Base-by-base conservation (phyloP, 75 land plant species). In the Pinus taeda region DNA sequence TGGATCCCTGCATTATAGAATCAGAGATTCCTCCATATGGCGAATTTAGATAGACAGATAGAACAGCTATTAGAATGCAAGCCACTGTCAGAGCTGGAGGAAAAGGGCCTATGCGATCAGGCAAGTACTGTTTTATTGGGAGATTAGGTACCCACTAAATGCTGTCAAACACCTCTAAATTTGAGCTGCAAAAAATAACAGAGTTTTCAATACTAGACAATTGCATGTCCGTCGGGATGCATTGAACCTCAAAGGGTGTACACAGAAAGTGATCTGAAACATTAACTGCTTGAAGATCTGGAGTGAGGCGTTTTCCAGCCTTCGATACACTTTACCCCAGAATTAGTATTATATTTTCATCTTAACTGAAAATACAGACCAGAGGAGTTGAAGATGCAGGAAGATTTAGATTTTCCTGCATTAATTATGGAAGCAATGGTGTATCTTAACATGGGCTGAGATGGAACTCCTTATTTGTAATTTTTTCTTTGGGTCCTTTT, bases 1-100 rank as follows among this genome's bases (percentile, higher is more conserved):
- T 62, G 64, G 12, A 26, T 22, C 39, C 49, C 18, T 20, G 2
- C 8, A 45, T 18, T 7, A 20, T 39, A 37, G n/a, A 45, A 39
- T 67, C 71, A 67, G 49, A 67, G 37, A 85, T 85, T 85, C 86
- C 87, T 57, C 76, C 87, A 33, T 33, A 33, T 33, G 33, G 33
- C 60, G 14, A 86, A 85, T 84, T 71, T 85, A 63, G 88, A 85
- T 76, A 76, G 88, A 57, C 88, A 85, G 83, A 86, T 84, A 53
- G 87, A 86, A 75, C 87, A 86, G 78, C 83, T 86, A 39, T 73
- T 80, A 72, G 88, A 84, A 63, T 84, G 87, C 73, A 84, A 86
- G 86, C 86, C 86, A 17, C 66, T 84, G 59, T 76, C 80, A 53
- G 87, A 80, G 80, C 18, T 77, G 75, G 87, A 84, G 60, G 87